These are phyloP conservation scores for Pisolithus orientalis DNA, from an alignment of 768 basidiomycete species.

Conservation along the genomic window DNA sequence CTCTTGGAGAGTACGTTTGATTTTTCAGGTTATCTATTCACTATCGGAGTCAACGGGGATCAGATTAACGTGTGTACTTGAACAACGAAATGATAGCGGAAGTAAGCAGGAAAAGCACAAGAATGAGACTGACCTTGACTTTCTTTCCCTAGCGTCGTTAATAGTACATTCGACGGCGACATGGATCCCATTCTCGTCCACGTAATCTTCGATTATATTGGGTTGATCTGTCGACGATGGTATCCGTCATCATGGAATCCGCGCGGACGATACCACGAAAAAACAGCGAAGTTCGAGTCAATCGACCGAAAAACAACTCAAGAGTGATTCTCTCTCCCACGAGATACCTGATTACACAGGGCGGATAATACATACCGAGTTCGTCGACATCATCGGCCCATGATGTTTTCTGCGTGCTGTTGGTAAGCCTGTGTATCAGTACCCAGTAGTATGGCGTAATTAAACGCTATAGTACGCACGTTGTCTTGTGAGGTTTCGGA, in stretches of 20 bases:
- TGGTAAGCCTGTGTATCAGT: background rate
- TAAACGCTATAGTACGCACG: too few relatives aligned
- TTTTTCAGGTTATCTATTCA: conserved; percentile 74
- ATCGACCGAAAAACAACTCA: too few relatives aligned
- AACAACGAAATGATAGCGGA: too few relatives aligned
- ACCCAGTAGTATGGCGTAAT: background rate
- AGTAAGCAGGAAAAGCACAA: background rate
- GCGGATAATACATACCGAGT: conserved; percentile 37
- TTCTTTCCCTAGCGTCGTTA: conserved; percentile 93
- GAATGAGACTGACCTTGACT: conserved; percentile 59
- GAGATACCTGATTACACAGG: too few relatives aligned
- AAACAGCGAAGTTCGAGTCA: too few relatives aligned
- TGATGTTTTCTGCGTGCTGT: conserved; percentile 49
- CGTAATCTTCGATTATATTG: conserved; percentile 57
- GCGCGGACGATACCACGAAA: too few relatives aligned
- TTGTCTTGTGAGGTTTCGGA: too few relatives aligned
- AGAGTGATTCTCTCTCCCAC: too few relatives aligned
- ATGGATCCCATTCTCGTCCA: conserved; percentile 83
- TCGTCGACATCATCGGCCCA: conserved; percentile 90
- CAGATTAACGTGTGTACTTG: background rate
- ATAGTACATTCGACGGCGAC: conserved; percentile 76
- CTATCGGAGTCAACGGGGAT: background rate
- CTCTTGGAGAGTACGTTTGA: conserved; percentile 82
- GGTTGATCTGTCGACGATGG: conserved; percentile 33
- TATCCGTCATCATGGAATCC: background rate